Base-by-base conservation (phyloP, 2,329 filamentous ascomycete species). In the Diaporthe ampelina region DNA sequence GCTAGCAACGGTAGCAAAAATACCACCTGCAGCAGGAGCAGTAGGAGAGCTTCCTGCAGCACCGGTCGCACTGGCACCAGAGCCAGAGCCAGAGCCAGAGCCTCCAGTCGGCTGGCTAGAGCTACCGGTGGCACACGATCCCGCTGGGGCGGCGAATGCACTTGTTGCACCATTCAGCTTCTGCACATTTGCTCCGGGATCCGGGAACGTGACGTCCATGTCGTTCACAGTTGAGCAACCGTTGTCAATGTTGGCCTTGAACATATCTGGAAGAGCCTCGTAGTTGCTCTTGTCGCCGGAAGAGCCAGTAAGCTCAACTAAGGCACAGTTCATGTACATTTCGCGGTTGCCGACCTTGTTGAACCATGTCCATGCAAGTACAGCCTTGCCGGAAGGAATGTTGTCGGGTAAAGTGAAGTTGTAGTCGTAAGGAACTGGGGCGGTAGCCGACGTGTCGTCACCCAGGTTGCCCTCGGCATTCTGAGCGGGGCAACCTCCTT, bases 261-360 rank as follows among this genome's bases (percentile, higher is more conserved):
- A 92, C 90, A 97, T 93, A 73, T 91, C 86, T 0, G 95, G 94
- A 17, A 97, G 92, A 0, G 84, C 82, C 52, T 90, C 81, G 76
- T 92, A 89, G 77, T 89, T 89, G 1, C 86, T 82, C 73, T 90
- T 79, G 57, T 83, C 82, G 70, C 89, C 89, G 0, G 83, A 84
- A 0, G 76, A 77, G 11, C 90, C 90, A 0, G 90, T 90, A 32
- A 98, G 87, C 0, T 87, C 89, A 63, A 97, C 83, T 0, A 94
- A 91, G 0, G 93, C 94, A 79, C 96, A 99, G 88, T 98, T 97
- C 95, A 98, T 97, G 88, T 98, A 98, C 89, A 98, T 95, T 82
- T 98, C 97, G 0, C 95, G 92, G 86, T 98, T 98, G 3, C 97
- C 97, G 13, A 97, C 80, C 75, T 93, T 93, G 87, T 98, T 98